Evolutionary conservation across 2,329 filamentous ascomycete genomes (phyloP).

Genomic region (Gnomoniopsis smithogilvyi): DNA sequence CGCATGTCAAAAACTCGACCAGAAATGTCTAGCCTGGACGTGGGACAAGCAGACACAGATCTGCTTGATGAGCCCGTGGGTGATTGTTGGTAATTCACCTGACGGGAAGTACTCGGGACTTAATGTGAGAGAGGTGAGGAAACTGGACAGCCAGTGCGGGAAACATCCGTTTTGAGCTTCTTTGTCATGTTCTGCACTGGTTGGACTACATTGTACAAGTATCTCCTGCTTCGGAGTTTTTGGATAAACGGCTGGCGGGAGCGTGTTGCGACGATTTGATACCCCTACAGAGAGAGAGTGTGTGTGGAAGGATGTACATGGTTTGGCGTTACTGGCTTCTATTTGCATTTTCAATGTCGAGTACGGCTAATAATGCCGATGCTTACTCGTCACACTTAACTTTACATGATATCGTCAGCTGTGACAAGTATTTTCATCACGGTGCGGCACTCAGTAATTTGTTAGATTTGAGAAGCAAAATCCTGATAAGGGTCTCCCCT

Average conservation of each 20-base stretch:
- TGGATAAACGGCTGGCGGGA: background rate
- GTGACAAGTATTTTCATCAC: too few species aligned
- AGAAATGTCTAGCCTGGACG: conserved; percentile 49
- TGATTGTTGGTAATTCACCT: conserved; percentile 39
- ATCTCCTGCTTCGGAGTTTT: background rate
- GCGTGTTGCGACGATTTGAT: background rate
- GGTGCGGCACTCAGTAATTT: too few species aligned
- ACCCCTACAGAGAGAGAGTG: conserved; percentile 3
- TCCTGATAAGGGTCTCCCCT: too few species aligned
- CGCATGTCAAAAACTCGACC: conserved; percentile 37
- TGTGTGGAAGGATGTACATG: too few species aligned
- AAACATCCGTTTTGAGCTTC: background rate
- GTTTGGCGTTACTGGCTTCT: background rate
- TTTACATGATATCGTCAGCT: too few species aligned
- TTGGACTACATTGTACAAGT: background rate
- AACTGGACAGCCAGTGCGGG: conserved; percentile 18
- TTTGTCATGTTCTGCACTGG: background rate
- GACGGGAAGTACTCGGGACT: conserved; percentile 36
- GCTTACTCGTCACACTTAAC: background rate
- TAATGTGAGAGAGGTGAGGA: conserved; percentile 25
- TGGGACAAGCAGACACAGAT: conserved; percentile 37
- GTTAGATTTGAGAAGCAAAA: too few species aligned
- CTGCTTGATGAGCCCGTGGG: conserved; percentile 48
- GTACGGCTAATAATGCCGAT: background rate
- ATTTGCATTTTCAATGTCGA: background rate